Percentiles rank a stretch among this genome's conserved stretches.
phyloP scores from a whole-genome alignment of 2,329 filamentous ascomycete genomes.

The Alternaria dauci region DNA sequence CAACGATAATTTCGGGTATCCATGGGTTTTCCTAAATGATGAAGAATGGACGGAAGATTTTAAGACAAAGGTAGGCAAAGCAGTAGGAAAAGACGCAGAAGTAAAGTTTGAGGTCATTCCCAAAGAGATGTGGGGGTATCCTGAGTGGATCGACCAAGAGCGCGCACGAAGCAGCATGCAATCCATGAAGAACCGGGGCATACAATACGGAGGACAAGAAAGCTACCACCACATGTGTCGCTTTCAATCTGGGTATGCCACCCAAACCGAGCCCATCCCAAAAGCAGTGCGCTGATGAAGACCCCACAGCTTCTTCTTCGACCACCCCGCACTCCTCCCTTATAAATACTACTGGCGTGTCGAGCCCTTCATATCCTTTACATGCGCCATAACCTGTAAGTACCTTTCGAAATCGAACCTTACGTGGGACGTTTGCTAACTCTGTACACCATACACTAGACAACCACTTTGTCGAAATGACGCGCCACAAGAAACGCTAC shows the following conservation, averaged over 20 bases:
- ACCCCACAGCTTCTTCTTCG: slow-evolving; percentile 75
- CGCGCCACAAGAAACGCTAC: slow-evolving; percentile 94
- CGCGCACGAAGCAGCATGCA: slow-evolving; percentile 71
- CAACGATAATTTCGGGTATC: slow-evolving; percentile 98
- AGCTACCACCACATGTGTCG: slow-evolving; percentile 98
- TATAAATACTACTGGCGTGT: slow-evolving; percentile 96
- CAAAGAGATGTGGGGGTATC: slow-evolving; percentile 84
- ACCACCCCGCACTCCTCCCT: slow-evolving; percentile 81
- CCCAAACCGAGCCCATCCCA: neutral
- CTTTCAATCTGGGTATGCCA: slow-evolving; percentile 70
- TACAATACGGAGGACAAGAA: slow-evolving; percentile 80
- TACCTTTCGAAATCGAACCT: too few relatives aligned
- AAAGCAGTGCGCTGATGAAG: neutral
- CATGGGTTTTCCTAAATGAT: slow-evolving; percentile 98
- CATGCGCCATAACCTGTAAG: slow-evolving; percentile 85
- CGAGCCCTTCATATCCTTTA: slow-evolving; percentile 96
- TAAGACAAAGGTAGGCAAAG: slow-evolving; percentile 77
- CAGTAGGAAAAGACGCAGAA: slow-evolving; percentile 79
- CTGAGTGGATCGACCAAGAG: slow-evolving; percentile 67
- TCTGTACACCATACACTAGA: slow-evolving; percentile 48
- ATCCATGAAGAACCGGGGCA: slow-evolving; percentile 78
- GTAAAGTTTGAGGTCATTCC: slow-evolving; percentile 81
- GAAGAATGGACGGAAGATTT: slow-evolving; percentile 89
- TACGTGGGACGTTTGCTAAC: too few relatives aligned
- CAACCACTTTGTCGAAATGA: slow-evolving; percentile 95